Evolutionary conservation across 805 yeast species (phyloP).

Genomic region (Candida cerambycidarum): DNA sequence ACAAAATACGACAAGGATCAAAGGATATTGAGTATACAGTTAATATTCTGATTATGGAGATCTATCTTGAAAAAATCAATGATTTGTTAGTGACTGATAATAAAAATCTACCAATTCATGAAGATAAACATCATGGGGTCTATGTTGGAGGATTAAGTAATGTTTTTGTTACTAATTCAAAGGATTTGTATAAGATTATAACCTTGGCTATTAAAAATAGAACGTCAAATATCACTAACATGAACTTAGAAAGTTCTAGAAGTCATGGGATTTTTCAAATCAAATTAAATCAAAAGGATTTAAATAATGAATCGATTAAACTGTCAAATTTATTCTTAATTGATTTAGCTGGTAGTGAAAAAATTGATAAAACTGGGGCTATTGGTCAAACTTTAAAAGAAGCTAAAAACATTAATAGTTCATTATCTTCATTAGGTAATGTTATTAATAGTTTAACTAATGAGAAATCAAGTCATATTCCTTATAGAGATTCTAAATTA

Average conservation of each 20-base stretch:
- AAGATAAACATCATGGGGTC: slow-evolving; percentile 62
- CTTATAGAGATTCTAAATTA: slow-evolving; percentile 80
- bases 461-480: slow-evolving; percentile 68
- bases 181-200: slow-evolving; percentile 59
- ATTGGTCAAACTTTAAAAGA: slow-evolving; percentile 72
- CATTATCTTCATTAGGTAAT: slow-evolving; percentile 74
- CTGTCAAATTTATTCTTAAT: slow-evolving; percentile 69
- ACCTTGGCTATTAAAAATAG: slow-evolving; percentile 58
- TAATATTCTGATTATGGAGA: slow-evolving; percentile 73
- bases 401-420: slow-evolving; percentile 78
- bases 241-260: slow-evolving; percentile 74
- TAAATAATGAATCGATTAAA: slow-evolving; percentile 55
- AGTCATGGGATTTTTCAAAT: slow-evolving; percentile 80
- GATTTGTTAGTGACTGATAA: slow-evolving; percentile 60
- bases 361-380: slow-evolving; percentile 74
- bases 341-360: slow-evolving; percentile 88
- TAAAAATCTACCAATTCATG: slow-evolving; percentile 52
- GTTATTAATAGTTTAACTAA: slow-evolving; percentile 80
- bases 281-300: slow-evolving; percentile 59
- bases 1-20: slow-evolving; percentile 46
- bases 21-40: slow-evolving; percentile 60
- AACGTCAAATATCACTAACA: slow-evolving; percentile 59
- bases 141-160: slow-evolving; percentile 70
- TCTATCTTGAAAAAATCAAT: slow-evolving; percentile 72
- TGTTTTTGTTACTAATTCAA: slow-evolving; percentile 55